phyloP scores from a whole-genome alignment of 2,329 filamentous ascomycete genomes.

The Ophiostoma tasmaniense region DNA sequence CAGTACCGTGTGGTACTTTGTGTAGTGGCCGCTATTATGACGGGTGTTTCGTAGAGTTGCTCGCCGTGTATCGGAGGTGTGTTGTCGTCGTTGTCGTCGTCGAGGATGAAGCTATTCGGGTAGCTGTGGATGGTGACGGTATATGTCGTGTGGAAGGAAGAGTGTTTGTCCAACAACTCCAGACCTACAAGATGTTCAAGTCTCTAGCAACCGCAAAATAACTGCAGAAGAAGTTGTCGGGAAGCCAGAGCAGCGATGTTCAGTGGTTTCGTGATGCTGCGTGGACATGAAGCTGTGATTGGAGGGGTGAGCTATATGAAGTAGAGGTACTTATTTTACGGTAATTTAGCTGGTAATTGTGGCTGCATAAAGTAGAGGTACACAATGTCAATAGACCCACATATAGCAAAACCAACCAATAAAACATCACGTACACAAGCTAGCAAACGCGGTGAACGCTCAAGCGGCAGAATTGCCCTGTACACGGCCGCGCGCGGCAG shows the following conservation, averaged over 20 bases:
- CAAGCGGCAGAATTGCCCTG: conserved; percentile 2
- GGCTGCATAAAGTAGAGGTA: neutral
- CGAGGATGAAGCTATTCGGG: neutral
- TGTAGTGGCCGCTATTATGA: neutral
- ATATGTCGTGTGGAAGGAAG: neutral
- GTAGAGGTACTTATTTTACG: neutral
- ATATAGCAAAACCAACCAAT: neutral
- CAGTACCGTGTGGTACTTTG: neutral
- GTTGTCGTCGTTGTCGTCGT: neutral
- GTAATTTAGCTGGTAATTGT: neutral
- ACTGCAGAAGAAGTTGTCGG: neutral
- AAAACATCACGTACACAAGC: neutral
- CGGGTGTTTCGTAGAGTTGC: neutral
- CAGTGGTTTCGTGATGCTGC: neutral
- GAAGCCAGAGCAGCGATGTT: neutral
- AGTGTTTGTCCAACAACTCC: neutral
- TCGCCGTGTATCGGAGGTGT: neutral
- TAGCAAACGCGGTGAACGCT: neutral
- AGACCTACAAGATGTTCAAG: neutral
- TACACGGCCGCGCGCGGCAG: conserved; percentile 1
- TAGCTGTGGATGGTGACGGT: neutral
- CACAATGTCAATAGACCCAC: neutral
- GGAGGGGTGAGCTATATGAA: conserved; percentile 4
- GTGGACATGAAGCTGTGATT: conserved; percentile 11
- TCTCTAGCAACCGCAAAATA: neutral